phyloP scores from a whole-genome alignment of 345 rosid genomes.

The Ceriops decandra region DNA sequence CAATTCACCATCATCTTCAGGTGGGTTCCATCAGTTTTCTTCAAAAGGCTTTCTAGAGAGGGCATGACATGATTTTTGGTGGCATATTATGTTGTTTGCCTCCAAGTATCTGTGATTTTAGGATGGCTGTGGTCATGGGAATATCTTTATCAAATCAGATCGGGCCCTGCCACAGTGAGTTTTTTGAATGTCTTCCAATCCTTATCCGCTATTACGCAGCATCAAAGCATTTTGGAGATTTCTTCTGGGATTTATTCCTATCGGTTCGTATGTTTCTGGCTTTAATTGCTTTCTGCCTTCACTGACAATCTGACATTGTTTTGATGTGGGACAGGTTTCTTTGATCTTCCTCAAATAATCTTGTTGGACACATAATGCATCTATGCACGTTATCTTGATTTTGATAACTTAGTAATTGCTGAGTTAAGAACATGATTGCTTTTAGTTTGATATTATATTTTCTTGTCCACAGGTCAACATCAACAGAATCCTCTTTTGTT shows the following conservation, averaged over 20 bases:
- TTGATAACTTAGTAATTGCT: slow-evolving; percentile 9
- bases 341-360: slow-evolving; percentile 32
- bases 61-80: slow-evolving; percentile 58
- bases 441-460: slow-evolving; percentile 35
- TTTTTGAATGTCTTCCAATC: slow-evolving; percentile 59
- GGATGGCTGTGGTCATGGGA: slow-evolving; percentile 72
- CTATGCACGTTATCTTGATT: slow-evolving; percentile 14
- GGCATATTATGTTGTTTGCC: slow-evolving; percentile 63
- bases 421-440: slow-evolving; percentile 13
- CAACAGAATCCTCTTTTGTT: slow-evolving; percentile 73
- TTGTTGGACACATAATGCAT: slow-evolving; percentile 20
- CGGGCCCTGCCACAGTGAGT: slow-evolving; percentile 58
- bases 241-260: slow-evolving; percentile 53
- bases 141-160: slow-evolving; percentile 59
- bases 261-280: slow-evolving; percentile 97
- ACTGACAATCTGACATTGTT: slow-evolving; percentile 51
- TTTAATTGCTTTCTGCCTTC: slow-evolving; percentile 50
- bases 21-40: slow-evolving; percentile 98
- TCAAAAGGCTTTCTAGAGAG: slow-evolving; percentile 79
- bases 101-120: slow-evolving; percentile 52
- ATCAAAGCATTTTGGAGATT: slow-evolving; percentile 59
- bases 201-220: slow-evolving; percentile 60
- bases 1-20: slow-evolving; percentile 97
- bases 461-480: slow-evolving; percentile 65
- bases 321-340: slow-evolving; percentile 64